These are phyloP conservation scores for Eucalyptus cloeziana DNA, from an alignment of 345 rosid genomes.

Conservation along the genomic window DNA sequence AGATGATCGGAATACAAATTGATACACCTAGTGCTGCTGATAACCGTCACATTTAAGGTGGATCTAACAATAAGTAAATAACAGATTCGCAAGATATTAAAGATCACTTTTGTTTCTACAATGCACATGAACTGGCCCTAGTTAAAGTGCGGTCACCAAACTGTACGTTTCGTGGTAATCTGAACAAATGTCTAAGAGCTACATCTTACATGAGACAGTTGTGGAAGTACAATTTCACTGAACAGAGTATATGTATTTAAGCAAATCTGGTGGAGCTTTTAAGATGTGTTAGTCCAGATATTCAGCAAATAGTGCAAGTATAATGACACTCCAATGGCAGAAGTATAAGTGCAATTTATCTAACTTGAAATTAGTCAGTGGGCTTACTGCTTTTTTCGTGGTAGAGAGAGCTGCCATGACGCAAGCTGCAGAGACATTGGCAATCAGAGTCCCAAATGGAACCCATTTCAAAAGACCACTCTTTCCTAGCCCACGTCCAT, in stretches of 20 bases:
- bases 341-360: neutral
- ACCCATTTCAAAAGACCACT: slow-evolving; percentile 52
- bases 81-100: neutral
- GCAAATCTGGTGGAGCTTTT: neutral
- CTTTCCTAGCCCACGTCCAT: slow-evolving; percentile 77
- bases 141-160: neutral
- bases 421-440: slow-evolving; percentile 74
- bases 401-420: slow-evolving; percentile 71
- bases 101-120: neutral
- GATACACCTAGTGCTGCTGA: neutral
- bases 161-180: neutral
- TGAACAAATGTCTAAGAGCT: neutral
- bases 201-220: neutral
- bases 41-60: neutral
- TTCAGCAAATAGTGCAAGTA: neutral
- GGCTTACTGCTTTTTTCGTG: slow-evolving; percentile 42
- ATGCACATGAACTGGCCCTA: neutral
- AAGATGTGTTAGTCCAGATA: neutral
- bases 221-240: neutral
- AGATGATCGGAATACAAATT: neutral
- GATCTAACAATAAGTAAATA: neutral
- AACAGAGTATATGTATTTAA: neutral
- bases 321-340: neutral
- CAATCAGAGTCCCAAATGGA: slow-evolving; percentile 83
- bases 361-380: neutral